Conservation (phyloP, 1,284 basidiomycete genomes). For the Naganishia cerealis region DNA sequence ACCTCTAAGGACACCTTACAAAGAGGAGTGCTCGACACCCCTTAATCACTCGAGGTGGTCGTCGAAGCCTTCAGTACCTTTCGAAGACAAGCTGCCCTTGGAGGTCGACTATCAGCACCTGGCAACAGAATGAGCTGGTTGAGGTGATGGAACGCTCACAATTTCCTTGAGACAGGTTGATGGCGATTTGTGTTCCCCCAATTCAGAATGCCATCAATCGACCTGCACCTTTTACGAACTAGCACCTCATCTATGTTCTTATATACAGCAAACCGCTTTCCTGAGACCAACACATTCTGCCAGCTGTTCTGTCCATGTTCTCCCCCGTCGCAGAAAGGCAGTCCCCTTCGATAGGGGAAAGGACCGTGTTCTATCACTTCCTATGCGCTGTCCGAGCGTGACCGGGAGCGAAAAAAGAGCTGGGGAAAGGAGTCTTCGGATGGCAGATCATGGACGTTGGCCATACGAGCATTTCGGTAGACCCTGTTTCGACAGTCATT, state of each 20-base stretch:
- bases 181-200: too few relatives aligned
- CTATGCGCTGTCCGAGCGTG: conserved; percentile 16
- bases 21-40: too few relatives aligned
- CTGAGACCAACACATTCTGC: background rate
- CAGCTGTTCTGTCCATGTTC: background rate
- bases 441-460: background rate
- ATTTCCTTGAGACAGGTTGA: too few relatives aligned
- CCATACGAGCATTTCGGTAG: background rate
- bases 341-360: conserved; percentile 12
- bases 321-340: conserved; percentile 4
- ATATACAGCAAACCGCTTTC: background rate
- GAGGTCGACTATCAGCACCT: too few relatives aligned
- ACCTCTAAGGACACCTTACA: too few relatives aligned
- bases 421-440: background rate
- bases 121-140: too few relatives aligned
- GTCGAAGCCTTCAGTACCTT: too few relatives aligned
- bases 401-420: background rate
- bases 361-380: conserved; percentile 1
- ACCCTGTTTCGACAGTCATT: background rate
- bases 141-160: too few relatives aligned
- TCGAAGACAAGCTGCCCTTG: too few relatives aligned
- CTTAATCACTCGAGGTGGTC: too few relatives aligned
- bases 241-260: background rate
- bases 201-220: too few relatives aligned
- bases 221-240: too few relatives aligned